These are phyloP conservation scores for Boletus tylopilopsis DNA, from an alignment of 768 basidiomycete genomes.

Conservation along the genomic window DNA sequence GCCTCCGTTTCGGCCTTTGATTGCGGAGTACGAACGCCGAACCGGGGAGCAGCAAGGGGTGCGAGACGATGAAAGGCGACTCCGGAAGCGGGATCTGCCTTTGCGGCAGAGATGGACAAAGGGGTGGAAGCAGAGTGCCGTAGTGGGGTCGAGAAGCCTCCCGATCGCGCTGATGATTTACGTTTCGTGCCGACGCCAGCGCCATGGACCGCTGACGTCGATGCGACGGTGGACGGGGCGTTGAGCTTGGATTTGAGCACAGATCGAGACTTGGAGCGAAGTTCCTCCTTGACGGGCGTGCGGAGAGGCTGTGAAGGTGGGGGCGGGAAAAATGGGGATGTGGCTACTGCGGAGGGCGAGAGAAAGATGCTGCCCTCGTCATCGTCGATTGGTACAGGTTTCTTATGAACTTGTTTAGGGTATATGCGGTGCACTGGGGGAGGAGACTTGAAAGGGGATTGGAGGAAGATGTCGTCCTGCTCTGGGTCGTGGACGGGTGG, in stretches of 20 bases:
- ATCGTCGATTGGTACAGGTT: slow-evolving; percentile 40
- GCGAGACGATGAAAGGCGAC: slow-evolving; percentile 34
- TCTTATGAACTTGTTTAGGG: slow-evolving; percentile 39
- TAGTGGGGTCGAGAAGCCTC: slow-evolving; percentile 55
- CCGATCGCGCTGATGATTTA: slow-evolving; percentile 47
- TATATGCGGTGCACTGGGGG: slow-evolving; percentile 41
- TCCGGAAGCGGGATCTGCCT: slow-evolving; percentile 31
- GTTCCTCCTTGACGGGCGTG: slow-evolving; percentile 57
- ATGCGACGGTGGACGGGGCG: slow-evolving; percentile 4
- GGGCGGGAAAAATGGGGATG: slow-evolving; percentile 41
- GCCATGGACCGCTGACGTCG: slow-evolving; percentile 20
- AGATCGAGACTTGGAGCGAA: slow-evolving; percentile 38
- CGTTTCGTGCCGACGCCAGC: slow-evolving; percentile 59
- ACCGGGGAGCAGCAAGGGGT: slow-evolving; percentile 32
- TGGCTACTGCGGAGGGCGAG: slow-evolving; percentile 40
- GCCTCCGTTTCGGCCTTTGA: slow-evolving; percentile 36
- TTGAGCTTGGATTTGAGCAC: slow-evolving; percentile 38
- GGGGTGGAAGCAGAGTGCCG: slow-evolving; percentile 43
- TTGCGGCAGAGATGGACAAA: slow-evolving; percentile 33
- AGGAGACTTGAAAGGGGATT: slow-evolving; percentile 49
- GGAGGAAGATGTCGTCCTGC: slow-evolving; percentile 50
- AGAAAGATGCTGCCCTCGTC: slow-evolving; percentile 59
- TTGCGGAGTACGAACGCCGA: slow-evolving; percentile 29
- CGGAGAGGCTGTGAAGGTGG: slow-evolving; percentile 49
- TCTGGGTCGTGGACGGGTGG: slow-evolving; percentile 28